phyloP scores from a whole-genome alignment of 345 rosid genomes.

The Barbarea vulgaris region DNA sequence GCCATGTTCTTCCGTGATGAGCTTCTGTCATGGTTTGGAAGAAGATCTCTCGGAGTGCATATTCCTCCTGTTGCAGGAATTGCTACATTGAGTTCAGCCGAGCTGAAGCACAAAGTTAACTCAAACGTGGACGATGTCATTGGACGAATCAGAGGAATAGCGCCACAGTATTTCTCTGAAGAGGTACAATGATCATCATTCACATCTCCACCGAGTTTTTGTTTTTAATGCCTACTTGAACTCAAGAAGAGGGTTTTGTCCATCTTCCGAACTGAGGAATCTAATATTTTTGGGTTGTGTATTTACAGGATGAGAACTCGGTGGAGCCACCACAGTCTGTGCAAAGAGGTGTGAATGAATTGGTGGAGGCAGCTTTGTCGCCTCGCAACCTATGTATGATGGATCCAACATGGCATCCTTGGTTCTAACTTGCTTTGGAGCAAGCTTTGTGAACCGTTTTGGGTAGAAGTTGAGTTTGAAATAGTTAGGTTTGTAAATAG shows the following conservation, averaged over 20 bases:
- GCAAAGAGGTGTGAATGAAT: slow-evolving; percentile 80
- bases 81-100: slow-evolving; percentile 62
- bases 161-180: slow-evolving; percentile 76
- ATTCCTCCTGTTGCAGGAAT: slow-evolving; percentile 57
- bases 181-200: slow-evolving; percentile 58
- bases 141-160: slow-evolving; percentile 69
- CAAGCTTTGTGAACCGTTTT: background rate
- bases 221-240: background rate
- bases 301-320: slow-evolving; percentile 68
- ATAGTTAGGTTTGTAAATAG: slow-evolving; percentile 36
- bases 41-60: slow-evolving; percentile 78
- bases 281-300: background rate
- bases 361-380: slow-evolving; percentile 87
- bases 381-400: slow-evolving; percentile 95
- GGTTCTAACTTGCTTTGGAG: slow-evolving; percentile 62
- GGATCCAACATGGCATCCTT: slow-evolving; percentile 99
- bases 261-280: background rate
- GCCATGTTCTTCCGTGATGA: slow-evolving; percentile 99
- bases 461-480: slow-evolving; percentile 24
- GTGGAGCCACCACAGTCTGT: slow-evolving; percentile 88
- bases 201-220: slow-evolving; percentile 1
- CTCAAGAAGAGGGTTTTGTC: background rate
- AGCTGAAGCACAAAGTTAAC: slow-evolving; percentile 73
- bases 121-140: slow-evolving; percentile 82
- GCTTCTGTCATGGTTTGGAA: slow-evolving; percentile 94